These are phyloP conservation scores for Metschnikowia orientalis DNA, from an alignment of 805 yeast genomes.

Conservation along the genomic window DNA sequence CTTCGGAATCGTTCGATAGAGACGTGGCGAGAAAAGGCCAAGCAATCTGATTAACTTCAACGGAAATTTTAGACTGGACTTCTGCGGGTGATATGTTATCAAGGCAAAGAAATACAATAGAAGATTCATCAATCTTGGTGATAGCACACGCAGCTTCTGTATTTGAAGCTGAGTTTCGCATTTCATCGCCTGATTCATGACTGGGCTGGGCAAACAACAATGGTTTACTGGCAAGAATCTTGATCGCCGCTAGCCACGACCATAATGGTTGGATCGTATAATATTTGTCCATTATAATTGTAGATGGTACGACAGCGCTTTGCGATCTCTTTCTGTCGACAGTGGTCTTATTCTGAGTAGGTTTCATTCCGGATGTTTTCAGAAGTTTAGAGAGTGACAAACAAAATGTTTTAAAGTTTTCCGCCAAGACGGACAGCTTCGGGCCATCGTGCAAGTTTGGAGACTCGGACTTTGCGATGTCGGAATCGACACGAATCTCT, in stretches of 20 bases:
- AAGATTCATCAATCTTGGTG: constrained; percentile 32
- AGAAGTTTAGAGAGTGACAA: constrained; percentile 22
- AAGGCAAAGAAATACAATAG: constrained; percentile 27
- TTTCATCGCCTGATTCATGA: too few species aligned
- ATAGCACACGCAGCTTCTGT: too few species aligned
- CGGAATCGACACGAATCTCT: constrained; percentile 7
- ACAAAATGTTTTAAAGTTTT: constrained; percentile 27
- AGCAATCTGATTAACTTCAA: constrained; percentile 30
- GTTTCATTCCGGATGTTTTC: constrained; percentile 11
- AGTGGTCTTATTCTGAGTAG: constrained; percentile 17
- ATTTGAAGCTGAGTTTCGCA: too few species aligned
- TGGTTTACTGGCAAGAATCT: constrained; percentile 27
- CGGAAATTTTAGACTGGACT: constrained; percentile 12
- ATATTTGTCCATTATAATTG: constrained; percentile 19
- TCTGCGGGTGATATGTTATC: too few species aligned
- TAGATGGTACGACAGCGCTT: constrained; percentile 14
- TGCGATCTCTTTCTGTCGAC: constrained; percentile 17
- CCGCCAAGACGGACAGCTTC: constrained; percentile 17
- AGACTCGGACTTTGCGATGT: constrained; percentile 2
- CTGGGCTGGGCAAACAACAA: constrained; percentile 30
- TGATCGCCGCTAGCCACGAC: constrained; percentile 39
- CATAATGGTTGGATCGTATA: constrained; percentile 37
- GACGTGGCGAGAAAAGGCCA: constrained; percentile 30
- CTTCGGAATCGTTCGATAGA: constrained; percentile 7
- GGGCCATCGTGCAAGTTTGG: too few species aligned